Percentiles rank a stretch among this genome's conserved stretches.
phyloP scores from a whole-genome alignment of 495 filamentous ascomycete genomes.

The Melanomma pulvis-pyrius region DNA sequence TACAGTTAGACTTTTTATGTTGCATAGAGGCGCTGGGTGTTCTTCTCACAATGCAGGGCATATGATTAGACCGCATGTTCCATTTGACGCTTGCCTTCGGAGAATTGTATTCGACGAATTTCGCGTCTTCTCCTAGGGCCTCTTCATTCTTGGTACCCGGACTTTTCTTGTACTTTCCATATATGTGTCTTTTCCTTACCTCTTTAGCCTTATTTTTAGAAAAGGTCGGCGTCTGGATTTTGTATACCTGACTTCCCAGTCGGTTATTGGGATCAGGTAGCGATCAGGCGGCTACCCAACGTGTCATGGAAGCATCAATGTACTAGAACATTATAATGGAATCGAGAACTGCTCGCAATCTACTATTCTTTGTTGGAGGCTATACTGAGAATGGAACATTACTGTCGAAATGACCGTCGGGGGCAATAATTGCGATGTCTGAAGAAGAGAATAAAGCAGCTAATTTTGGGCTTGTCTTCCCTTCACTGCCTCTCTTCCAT shows the following conservation, averaged over 20 bases:
- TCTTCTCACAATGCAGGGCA: neutral
- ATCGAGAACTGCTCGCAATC: neutral
- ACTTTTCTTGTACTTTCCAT: slow-evolving; percentile 25
- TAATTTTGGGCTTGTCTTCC: neutral
- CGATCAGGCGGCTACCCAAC: neutral
- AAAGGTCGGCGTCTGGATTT: slow-evolving; percentile 19
- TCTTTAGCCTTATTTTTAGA: slow-evolving; percentile 5
- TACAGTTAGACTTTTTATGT: neutral
- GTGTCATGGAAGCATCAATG: slow-evolving; percentile 11
- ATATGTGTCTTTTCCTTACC: neutral
- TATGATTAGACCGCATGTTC: neutral
- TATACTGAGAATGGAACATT: too few relatives aligned
- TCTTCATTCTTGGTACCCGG: neutral
- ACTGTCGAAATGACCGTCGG: too few relatives aligned
- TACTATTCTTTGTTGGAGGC: too few relatives aligned
- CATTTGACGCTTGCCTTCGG: neutral
- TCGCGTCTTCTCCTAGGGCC: neutral
- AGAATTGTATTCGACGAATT: slow-evolving; percentile 15
- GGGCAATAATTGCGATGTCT: neutral
- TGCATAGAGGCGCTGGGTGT: slow-evolving; percentile 16
- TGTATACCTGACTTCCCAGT: neutral
- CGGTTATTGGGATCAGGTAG: neutral
- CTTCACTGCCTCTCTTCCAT: neutral
- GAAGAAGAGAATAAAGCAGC: neutral
- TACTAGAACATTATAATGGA: slow-evolving; percentile 8